A percentile compares a stretch with the other conserved stretches of the same genome.
Evolutionary conservation across 441 rosid genomes (phyloP).

Genomic region (Mallotus repandus): DNA sequence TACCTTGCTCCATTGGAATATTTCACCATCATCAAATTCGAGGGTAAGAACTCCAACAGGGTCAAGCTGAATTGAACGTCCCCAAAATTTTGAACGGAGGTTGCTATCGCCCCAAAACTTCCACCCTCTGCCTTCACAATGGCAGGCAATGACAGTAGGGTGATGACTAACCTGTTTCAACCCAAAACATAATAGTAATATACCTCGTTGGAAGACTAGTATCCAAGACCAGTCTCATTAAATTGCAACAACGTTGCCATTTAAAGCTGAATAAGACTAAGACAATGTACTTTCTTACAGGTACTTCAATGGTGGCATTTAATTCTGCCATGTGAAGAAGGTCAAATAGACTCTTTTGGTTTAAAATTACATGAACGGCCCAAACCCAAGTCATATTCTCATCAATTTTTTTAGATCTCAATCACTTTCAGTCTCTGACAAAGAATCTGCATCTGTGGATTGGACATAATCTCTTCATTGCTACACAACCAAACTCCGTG

Average conservation of each 20-base stretch:
- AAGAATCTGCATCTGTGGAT: background rate
- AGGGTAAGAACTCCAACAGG: conserved; percentile 83
- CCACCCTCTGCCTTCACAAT: conserved; percentile 97
- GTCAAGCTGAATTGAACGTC: conserved; percentile 95
- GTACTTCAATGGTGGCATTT: background rate
- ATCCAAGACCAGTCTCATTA: background rate
- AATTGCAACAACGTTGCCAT: background rate
- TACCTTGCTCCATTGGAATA: conserved; percentile 95
- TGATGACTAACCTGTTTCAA: conserved; percentile 92
- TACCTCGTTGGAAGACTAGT: background rate
- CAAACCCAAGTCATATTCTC: background rate
- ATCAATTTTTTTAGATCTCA: background rate
- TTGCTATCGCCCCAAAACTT: conserved; percentile 96
- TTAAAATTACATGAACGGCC: background rate
- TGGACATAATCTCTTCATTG: background rate
- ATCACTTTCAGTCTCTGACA: background rate
- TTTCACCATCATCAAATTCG: conserved; percentile 96
- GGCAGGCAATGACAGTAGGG: conserved; percentile 96
- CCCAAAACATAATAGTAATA: conserved; percentile 19
- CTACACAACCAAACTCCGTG: background rate
- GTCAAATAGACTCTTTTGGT: background rate
- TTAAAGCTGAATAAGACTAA: background rate
- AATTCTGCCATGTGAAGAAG: background rate
- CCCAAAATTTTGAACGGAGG: conserved; percentile 94
- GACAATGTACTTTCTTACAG: background rate